These are phyloP conservation scores for Protomyces lactucae-debilis DNA, from an alignment of 1,139 yeast genomes.

Conservation along the genomic window DNA sequence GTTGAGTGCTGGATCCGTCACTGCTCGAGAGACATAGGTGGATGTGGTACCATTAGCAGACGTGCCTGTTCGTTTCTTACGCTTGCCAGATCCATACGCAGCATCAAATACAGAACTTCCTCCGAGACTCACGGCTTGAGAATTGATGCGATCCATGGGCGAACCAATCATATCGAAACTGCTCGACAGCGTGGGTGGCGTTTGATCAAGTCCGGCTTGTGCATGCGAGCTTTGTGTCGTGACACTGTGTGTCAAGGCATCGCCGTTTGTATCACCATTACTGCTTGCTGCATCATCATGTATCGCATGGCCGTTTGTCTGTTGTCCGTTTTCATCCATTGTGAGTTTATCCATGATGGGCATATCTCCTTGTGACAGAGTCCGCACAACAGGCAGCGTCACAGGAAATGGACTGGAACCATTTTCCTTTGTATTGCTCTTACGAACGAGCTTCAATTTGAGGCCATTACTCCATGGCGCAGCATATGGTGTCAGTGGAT, in stretches of 20 bases:
- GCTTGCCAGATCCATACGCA: constrained; percentile 4
- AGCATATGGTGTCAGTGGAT: constrained; percentile 22
- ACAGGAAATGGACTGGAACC: background rate
- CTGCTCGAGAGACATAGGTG: constrained; percentile 42
- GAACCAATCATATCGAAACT: background rate
- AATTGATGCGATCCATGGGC: background rate
- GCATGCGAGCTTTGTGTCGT: background rate
- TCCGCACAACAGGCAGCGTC: background rate
- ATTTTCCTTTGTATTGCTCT: background rate
- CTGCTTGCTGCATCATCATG: constrained; percentile 5
- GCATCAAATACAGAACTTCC: constrained; percentile 19
- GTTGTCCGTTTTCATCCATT: background rate
- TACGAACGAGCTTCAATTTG: background rate
- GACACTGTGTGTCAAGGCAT: background rate
- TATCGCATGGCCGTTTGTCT: background rate
- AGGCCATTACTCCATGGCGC: constrained; percentile 9
- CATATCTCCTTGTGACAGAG: constrained; percentile 10
- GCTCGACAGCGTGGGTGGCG: background rate
- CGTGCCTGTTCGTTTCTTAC: constrained; percentile 18
- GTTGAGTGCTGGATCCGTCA: constrained; percentile 40
- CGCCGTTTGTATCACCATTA: background rate
- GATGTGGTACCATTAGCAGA: constrained; percentile 37
- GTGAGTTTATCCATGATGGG: background rate
- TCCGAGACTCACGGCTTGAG: background rate
- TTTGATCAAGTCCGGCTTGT: background rate